Conservation (phyloP, 768 basidiomycete species). For the Russula vinacea region DNA sequence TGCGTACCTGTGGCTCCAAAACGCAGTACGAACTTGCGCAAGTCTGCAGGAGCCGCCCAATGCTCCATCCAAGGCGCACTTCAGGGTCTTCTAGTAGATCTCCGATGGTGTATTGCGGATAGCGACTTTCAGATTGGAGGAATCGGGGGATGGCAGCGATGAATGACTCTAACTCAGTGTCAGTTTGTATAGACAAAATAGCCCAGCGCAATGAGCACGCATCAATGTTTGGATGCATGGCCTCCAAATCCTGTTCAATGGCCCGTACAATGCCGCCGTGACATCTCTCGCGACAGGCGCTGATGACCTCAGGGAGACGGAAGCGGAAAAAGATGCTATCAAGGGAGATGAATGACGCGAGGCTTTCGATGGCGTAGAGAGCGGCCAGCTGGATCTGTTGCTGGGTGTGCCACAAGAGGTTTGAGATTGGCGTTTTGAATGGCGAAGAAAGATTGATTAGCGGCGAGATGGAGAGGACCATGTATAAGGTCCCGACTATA, state of each 20-base stretch:
- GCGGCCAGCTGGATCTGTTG: conserved; percentile 3
- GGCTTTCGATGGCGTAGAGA: background rate
- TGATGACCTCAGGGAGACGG: conserved; percentile 16
- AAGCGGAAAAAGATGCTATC: background rate
- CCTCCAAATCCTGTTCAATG: conserved; percentile 16
- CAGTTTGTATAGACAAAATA: conserved; percentile 1
- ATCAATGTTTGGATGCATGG: conserved; percentile 8
- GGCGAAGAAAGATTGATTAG: conserved; percentile 22
- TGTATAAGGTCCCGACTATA: conserved; percentile 4
- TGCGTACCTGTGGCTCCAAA: background rate
- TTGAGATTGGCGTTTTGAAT: conserved; percentile 25
- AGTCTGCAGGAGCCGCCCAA: conserved; percentile 23
- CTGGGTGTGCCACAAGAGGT: conserved; percentile 12
- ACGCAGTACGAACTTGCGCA: conserved; percentile 6
- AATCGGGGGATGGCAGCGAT: conserved; percentile 22
- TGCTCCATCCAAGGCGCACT: conserved; percentile 25
- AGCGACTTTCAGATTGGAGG: conserved; percentile 17
- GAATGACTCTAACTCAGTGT: conserved; percentile 22
- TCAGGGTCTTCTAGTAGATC: conserved; percentile 17
- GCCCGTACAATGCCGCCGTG: conserved; percentile 16
- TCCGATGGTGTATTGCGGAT: conserved; percentile 21
- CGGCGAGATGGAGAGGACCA: conserved; percentile 20
- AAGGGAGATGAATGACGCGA: background rate
- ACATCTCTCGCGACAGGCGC: conserved; percentile 12
- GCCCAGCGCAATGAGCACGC: conserved; percentile 14